A percentile compares a stretch with the other conserved stretches of the same genome.
phyloP scores from a whole-genome alignment of 2,329 filamentous ascomycete genomes.

The Plectosphaerella cucumerina region DNA sequence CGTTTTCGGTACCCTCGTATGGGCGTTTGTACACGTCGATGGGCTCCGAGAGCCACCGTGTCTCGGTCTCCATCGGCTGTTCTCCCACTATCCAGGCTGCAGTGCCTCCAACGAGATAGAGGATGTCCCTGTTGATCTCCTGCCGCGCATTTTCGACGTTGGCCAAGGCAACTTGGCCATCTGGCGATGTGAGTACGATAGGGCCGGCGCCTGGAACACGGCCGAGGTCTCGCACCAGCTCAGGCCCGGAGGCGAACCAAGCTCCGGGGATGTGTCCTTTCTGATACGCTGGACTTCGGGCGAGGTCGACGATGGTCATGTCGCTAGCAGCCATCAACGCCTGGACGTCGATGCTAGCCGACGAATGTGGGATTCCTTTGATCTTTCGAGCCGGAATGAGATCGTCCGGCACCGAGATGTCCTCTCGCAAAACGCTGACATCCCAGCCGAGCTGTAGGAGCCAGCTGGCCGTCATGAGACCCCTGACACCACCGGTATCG shows the following conservation, averaged over 20 bases:
- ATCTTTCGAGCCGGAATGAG: conserved; percentile 3
- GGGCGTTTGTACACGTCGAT: conserved; percentile 26
- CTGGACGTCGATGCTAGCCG: conserved; percentile 5
- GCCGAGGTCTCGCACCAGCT: conserved; percentile 20
- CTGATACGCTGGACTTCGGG: conserved; percentile 21
- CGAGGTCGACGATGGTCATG: conserved; percentile 20
- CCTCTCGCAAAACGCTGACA: conserved; percentile 18
- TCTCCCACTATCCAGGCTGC: conserved; percentile 18
- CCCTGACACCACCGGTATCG: conserved; percentile 22
- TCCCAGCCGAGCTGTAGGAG: conserved; percentile 25
- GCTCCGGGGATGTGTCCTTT: conserved; percentile 24
- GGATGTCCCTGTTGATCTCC: conserved; percentile 6
- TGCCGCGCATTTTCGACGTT: conserved; percentile 8
- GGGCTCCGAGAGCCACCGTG: conserved; percentile 21
- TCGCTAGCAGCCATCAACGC: conserved; percentile 9
- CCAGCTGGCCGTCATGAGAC: conserved; percentile 24
- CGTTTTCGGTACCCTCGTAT: conserved; percentile 24
- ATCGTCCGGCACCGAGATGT: conserved; percentile 7
- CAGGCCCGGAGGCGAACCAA: conserved; percentile 24
- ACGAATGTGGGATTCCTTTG: conserved; percentile 1
- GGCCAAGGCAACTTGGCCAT: conserved; percentile 9
- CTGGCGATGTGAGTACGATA: conserved; percentile 19
- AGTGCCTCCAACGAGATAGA: conserved; percentile 21
- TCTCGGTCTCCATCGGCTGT: conserved; percentile 17
- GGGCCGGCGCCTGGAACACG: conserved; percentile 10